These are phyloP conservation scores for slime mould (Dictyostelium discoideum) DNA, from an alignment of 78 protist species.

Conservation along the genomic window DNA sequence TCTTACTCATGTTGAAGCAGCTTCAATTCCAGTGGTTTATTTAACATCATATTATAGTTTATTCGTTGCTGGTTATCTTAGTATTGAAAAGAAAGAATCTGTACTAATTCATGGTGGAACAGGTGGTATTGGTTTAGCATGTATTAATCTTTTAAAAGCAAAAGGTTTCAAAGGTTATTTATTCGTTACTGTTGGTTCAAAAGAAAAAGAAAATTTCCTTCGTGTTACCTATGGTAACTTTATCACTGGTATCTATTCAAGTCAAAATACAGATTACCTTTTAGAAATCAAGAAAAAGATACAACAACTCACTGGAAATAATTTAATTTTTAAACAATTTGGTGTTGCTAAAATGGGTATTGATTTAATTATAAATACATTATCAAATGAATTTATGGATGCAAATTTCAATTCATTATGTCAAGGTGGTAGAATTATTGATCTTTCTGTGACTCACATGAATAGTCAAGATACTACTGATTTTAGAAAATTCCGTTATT, in stretches of 20 bases:
- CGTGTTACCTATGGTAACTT: constrained; percentile 1
- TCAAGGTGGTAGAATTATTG: constrained; percentile 71
- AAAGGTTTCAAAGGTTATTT: constrained; percentile 73
- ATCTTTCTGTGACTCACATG: constrained; percentile 50
- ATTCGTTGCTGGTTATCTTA: not conserved
- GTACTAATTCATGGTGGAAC: constrained; percentile 86
- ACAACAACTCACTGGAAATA: constrained; percentile 22
- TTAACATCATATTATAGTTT: constrained; percentile 42
- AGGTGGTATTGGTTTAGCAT: constrained; percentile 93
- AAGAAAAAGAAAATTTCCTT: constrained; percentile 36
- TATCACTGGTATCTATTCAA: constrained; percentile 65
- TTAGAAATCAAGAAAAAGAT: constrained; percentile 25
- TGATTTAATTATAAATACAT: constrained; percentile 77
- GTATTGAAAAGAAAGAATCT: constrained; percentile 10
- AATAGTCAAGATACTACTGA: constrained; percentile 12
- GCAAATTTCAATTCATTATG: constrained; percentile 35
- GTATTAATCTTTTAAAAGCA: constrained; percentile 81
- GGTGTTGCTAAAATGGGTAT: constrained; percentile 38
- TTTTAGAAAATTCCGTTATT: constrained; percentile 19
- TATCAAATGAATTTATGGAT: constrained; percentile 32
- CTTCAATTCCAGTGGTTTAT: constrained; percentile 63
- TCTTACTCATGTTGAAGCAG: constrained; percentile 36
- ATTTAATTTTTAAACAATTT: not conserved
- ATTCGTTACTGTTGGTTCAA: constrained; percentile 48
- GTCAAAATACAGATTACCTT: not conserved